A percentile compares a stretch with the other conserved stretches of the same genome.
Conservation (phyloP, 306 rosid species). For the Notholithocarpus densiflorus region DNA sequence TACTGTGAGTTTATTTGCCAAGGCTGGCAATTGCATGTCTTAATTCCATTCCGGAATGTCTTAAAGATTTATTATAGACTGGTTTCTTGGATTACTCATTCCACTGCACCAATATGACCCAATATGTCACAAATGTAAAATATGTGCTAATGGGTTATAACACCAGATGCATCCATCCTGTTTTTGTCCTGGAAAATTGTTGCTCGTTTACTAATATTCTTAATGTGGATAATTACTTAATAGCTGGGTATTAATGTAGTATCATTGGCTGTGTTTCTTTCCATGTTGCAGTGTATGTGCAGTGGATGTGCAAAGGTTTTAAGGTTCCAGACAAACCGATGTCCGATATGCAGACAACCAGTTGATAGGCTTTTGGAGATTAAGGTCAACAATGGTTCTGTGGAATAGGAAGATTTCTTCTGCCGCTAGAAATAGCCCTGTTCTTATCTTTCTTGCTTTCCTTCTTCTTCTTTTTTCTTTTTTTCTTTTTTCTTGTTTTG, state of each 20-base stretch:
- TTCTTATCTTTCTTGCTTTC: constrained; percentile 20
- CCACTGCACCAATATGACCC: neutral
- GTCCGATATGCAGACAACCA: constrained; percentile 99
- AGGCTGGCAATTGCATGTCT: neutral
- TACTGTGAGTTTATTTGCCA: neutral
- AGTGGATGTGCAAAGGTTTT: constrained; percentile 87
- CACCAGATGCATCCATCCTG: neutral
- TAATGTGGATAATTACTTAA: constrained; percentile 1
- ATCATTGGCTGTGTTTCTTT: constrained; percentile 10
- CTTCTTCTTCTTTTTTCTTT: neutral
- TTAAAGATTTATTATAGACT: neutral
- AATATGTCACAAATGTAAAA: neutral
- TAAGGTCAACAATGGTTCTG: constrained; percentile 58
- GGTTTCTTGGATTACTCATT: neutral
- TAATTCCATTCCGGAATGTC: neutral
- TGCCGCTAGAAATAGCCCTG: constrained; percentile 33
- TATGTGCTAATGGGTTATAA: neutral
- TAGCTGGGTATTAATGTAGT: neutral
- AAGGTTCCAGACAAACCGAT: constrained; percentile 81
- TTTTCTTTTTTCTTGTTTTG: constrained; percentile 16
- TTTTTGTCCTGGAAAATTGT: neutral
- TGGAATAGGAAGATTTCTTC: constrained; percentile 40
- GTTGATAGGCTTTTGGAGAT: constrained; percentile 95
- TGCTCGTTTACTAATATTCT: neutral
- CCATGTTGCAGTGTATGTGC: constrained; percentile 83